phyloP scores from a whole-genome alignment of 2,329 filamentous ascomycete species.

The Talaromyces sp. region DNA sequence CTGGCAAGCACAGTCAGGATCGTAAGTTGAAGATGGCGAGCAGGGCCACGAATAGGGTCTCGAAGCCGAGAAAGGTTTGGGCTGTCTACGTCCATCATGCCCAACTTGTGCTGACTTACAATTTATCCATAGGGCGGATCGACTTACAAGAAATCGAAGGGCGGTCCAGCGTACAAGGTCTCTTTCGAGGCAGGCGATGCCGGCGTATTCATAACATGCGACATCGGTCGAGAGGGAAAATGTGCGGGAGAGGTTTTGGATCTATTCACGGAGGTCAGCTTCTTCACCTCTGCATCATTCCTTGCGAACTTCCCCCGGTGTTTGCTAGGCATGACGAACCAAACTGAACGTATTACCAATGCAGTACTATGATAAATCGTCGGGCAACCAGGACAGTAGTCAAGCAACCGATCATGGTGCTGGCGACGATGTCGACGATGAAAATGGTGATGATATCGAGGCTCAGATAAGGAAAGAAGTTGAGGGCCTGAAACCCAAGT shows the following conservation, averaged over 20 bases:
- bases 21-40: not conserved
- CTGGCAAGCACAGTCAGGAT: not conserved
- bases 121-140: slow-evolving; percentile 24
- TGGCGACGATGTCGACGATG: slow-evolving; percentile 19
- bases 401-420: not conserved
- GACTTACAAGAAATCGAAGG: slow-evolving; percentile 31
- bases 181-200: slow-evolving; percentile 50
- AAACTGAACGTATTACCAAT: slow-evolving; percentile 1
- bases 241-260: slow-evolving; percentile 56
- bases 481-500: slow-evolving; percentile 49
- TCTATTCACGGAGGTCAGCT: slow-evolving; percentile 53
- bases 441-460: slow-evolving; percentile 55
- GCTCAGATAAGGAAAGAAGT: slow-evolving; percentile 58
- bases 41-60: slow-evolving; percentile 5
- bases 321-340: slow-evolving; percentile 13
- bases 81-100: not conserved
- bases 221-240: slow-evolving; percentile 59
- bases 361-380: slow-evolving; percentile 11
- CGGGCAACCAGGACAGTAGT: not conserved
- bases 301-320: not conserved
- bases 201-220: slow-evolving; percentile 62
- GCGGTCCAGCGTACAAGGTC: slow-evolving; percentile 19
- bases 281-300: not conserved
- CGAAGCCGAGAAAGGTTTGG: slow-evolving; percentile 12
- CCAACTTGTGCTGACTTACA: not conserved